Conservation (phyloP, 768 basidiomycete species). For the Amanita muscaria region DNA sequence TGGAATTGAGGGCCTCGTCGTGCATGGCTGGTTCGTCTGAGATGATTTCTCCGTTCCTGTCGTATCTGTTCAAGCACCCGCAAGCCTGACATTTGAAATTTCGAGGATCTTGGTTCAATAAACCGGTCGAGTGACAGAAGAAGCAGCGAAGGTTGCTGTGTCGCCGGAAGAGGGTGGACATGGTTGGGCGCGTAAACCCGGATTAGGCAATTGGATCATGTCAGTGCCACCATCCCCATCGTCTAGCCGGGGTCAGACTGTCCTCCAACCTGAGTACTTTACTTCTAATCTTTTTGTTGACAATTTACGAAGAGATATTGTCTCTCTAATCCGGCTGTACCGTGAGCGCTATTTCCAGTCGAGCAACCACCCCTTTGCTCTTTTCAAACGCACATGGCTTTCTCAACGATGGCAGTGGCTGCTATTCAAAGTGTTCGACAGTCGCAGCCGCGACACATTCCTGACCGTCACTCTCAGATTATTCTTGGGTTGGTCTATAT, state of each 20-base stretch:
- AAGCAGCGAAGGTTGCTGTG: slow-evolving; percentile 49
- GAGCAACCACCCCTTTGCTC: slow-evolving; percentile 43
- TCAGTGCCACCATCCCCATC: slow-evolving; percentile 41
- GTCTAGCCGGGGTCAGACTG: slow-evolving; percentile 47
- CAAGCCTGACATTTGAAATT: slow-evolving; percentile 64
- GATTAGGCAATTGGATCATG: slow-evolving; percentile 1
- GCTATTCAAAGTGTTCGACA: slow-evolving; percentile 68
- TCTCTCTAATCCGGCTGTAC: slow-evolving; percentile 42
- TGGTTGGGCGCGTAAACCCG: slow-evolving; percentile 9
- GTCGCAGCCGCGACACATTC: slow-evolving; percentile 54
- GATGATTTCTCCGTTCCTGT: slow-evolving; percentile 63
- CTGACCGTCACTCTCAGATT: slow-evolving; percentile 50
- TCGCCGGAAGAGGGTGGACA: slow-evolving; percentile 45
- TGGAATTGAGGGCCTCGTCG: slow-evolving; percentile 60
- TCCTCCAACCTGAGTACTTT: slow-evolving; percentile 69
- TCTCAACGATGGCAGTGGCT: slow-evolving; percentile 65
- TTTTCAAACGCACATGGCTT: slow-evolving; percentile 67
- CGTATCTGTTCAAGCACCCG: slow-evolving; percentile 67
- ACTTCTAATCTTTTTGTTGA: slow-evolving; percentile 68
- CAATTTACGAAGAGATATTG: slow-evolving; percentile 56
- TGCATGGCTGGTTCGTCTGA: slow-evolving; percentile 89
- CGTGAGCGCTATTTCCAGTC: slow-evolving; percentile 35
- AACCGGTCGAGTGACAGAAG: slow-evolving; percentile 51
- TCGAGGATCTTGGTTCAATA: slow-evolving; percentile 37
- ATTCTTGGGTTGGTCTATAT: slow-evolving; percentile 45